Evolutionary conservation across 1,284 basidiomycete genomes (phyloP).

Genomic region (Fistulina hepatica): DNA sequence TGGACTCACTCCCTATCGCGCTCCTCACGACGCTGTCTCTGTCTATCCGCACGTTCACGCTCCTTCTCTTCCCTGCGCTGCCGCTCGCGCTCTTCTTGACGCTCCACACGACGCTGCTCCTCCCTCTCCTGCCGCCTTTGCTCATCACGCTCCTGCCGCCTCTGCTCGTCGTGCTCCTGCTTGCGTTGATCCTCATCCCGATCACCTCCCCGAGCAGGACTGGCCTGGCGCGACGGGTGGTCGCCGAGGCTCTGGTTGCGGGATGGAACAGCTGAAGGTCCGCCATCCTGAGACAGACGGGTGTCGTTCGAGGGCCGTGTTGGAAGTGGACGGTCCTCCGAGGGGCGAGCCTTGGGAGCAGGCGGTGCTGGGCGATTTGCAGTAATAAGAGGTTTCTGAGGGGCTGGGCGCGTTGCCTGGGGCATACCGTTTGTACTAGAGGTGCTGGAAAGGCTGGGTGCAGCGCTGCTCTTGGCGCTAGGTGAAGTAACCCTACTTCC

Average conservation of each 20-base stretch:
- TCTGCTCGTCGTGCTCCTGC: constrained; percentile 21
- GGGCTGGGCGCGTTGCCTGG: constrained; percentile 37
- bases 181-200: constrained; percentile 16
- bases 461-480: too few species aligned
- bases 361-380: constrained; percentile 28
- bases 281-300: constrained; percentile 11
- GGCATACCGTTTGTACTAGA: too few species aligned
- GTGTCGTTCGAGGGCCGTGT: constrained; percentile 49
- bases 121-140: constrained; percentile 23
- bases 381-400: constrained; percentile 33
- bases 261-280: background rate
- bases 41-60: constrained; percentile 1
- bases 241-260: constrained; percentile 19
- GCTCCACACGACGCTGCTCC: constrained; percentile 9
- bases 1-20: too few species aligned
- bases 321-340: constrained; percentile 49
- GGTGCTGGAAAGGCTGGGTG: background rate
- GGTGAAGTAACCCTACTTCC: too few species aligned
- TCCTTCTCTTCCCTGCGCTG: constrained; percentile 10
- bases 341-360: constrained; percentile 41
- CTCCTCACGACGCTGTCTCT: constrained; percentile 11
- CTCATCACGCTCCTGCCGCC: constrained; percentile 23
- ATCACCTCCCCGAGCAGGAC: too few species aligned
- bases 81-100: constrained; percentile 17
- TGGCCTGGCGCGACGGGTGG: constrained; percentile 37